Evolutionary conservation across 2,329 filamentous ascomycete genomes (phyloP), one percentile per base, ranked within the genome.

Genomic region (Parastagonospora avenae): DNA sequence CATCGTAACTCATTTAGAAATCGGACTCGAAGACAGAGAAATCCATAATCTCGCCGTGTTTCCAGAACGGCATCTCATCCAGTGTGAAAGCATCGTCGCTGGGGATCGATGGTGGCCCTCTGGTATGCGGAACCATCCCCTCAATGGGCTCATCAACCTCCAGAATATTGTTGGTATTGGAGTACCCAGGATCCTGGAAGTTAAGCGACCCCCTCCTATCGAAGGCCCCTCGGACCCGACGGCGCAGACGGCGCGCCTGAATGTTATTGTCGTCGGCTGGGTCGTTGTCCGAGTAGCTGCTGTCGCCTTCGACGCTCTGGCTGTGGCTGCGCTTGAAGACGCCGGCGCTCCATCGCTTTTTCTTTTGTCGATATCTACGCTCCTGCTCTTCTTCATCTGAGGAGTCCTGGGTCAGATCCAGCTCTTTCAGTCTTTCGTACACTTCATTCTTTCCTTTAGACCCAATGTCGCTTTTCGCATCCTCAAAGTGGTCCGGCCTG

Each of bases 251-350:
- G 28, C 77, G 74, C 45, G 74, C 70, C 27, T 60, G 71, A 7
- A 63, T 61, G 33, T 72, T 69, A 35, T 73, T 59, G 46, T 77
- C 75, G 47, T 75, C 73, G 24, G 75, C 63, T 12, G 69, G 71
- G 16, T 77, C 76, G 35, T 70, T 63, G 47, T 78, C 75, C 16
- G 74, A 74, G 42, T 72, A 70, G 54, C 74, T 76, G 46, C 72
- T 72, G 43, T 78, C 75, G 44, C 74, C 76, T 57, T 75, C 75
- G 27, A 78, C 65, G 47, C 74, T 79, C 62, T 78, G 72, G 54
- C 74, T 77, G 62, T 79, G 73, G 39, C 67, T 76, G 38, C 78
- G 73, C 59, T 80, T 80, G 66, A 74, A 77, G 37, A 71, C 64
- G 8, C 75, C 72, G 16, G 68, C 64, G 40, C 75, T 77, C 70